Conservation (phyloP, 2,329 filamentous ascomycete species). For the Malbranchea zuffiana region DNA sequence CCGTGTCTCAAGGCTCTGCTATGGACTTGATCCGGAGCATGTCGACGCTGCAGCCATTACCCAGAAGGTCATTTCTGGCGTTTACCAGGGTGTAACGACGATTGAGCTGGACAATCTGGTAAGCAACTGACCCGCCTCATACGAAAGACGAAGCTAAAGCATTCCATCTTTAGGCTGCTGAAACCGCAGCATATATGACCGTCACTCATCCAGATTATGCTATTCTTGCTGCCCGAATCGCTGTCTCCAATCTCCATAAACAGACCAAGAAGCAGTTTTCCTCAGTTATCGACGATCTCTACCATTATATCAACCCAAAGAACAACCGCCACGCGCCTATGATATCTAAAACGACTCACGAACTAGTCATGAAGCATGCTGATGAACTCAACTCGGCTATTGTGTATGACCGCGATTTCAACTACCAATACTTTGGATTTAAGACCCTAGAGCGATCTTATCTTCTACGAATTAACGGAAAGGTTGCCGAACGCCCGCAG, state of each 20-base stretch:
- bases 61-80: constrained; percentile 97
- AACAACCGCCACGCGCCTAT: constrained; percentile 76
- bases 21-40: constrained; percentile 89
- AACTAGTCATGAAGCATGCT: constrained; percentile 88
- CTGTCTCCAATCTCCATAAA: constrained; percentile 98
- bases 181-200: constrained; percentile 99
- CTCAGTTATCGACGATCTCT: constrained; percentile 84
- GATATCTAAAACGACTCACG: constrained; percentile 86
- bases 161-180: constrained; percentile 59
- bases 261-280: constrained; percentile 99
- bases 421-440: constrained; percentile 99
- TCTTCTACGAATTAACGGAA: constrained; percentile 85
- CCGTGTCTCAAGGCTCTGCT: constrained; percentile 93
- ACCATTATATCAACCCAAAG: constrained; percentile 92
- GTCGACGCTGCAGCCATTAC: constrained; percentile 97
- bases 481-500: constrained; percentile 93
- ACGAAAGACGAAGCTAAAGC: too few species aligned
- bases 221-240: constrained; percentile 94
- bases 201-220: constrained; percentile 98
- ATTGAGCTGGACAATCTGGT: constrained; percentile 94
- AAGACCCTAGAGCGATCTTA: constrained; percentile 98
- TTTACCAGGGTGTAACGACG: constrained; percentile 96
- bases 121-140: constrained; percentile 32
- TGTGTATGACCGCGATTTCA: constrained; percentile 98
- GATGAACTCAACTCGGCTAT: constrained; percentile 98